Evolutionary conservation across 2,329 filamentous ascomycete genomes (phyloP).

Genomic region (Chaetoscypha palmicola): DNA sequence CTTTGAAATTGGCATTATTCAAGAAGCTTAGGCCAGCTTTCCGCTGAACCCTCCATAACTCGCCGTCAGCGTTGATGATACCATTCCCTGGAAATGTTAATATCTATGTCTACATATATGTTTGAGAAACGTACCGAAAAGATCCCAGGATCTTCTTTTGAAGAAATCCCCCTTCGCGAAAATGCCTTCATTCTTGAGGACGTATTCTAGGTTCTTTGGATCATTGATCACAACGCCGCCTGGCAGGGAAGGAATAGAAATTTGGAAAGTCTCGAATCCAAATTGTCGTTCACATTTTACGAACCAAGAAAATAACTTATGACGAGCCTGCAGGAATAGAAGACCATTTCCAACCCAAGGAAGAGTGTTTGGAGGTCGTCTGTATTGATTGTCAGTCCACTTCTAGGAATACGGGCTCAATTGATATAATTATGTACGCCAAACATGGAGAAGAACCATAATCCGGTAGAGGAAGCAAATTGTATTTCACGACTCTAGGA

Average conservation of each 20-base stretch:
- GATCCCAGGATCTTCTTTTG: slow-evolving; percentile 50
- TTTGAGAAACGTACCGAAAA: slow-evolving; percentile 44
- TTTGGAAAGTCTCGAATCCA: slow-evolving; percentile 54
- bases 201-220: slow-evolving; percentile 54
- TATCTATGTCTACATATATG: neutral
- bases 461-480: no score
- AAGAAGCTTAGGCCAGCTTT: slow-evolving; percentile 56
- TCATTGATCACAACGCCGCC: slow-evolving; percentile 57
- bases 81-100: slow-evolving; percentile 42
- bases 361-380: slow-evolving; percentile 29
- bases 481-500: no score
- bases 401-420: no score
- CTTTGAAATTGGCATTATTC: slow-evolving; percentile 48
- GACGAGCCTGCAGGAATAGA: slow-evolving; percentile 51
- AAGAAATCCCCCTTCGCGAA: slow-evolving; percentile 59
- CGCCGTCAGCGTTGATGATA: slow-evolving; percentile 61
- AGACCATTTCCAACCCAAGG: slow-evolving; percentile 56
- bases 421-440: no score
- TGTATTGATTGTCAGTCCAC: slow-evolving; percentile 7
- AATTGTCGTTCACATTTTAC: slow-evolving; percentile 48
- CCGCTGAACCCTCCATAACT: slow-evolving; percentile 55
- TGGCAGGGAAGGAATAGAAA: slow-evolving; percentile 55
- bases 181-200: slow-evolving; percentile 52
- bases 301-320: slow-evolving; percentile 58
- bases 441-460: no score